These are phyloP conservation scores for Nematocida displodere DNA, from an alignment of 371 early-diverging fungal species.

Conservation along the genomic window DNA sequence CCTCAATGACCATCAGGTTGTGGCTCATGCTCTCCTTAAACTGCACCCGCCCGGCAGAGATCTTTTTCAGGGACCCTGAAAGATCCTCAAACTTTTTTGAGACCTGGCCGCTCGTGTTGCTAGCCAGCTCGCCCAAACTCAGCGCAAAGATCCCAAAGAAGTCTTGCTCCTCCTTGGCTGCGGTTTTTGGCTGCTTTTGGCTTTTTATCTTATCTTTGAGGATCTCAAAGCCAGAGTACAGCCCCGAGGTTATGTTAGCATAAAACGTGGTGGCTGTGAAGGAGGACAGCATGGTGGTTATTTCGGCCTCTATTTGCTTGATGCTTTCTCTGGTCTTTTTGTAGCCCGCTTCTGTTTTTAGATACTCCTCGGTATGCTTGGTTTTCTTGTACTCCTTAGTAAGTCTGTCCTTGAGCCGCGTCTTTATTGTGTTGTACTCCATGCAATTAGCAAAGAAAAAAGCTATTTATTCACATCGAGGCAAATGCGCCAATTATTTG, in stretches of 20 bases:
- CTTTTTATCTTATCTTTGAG: constrained; percentile 52
- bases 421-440: constrained; percentile 42
- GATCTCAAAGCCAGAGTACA: constrained; percentile 53
- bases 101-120: background rate
- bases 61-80: constrained; percentile 47
- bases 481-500: too few species aligned
- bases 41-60: constrained; percentile 50
- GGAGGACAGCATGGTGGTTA: constrained; percentile 37
- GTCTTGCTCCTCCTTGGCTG: constrained; percentile 50
- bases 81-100: constrained; percentile 24
- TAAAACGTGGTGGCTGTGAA: constrained; percentile 27
- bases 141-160: constrained; percentile 52
- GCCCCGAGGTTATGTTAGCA: constrained; percentile 56
- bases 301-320: constrained; percentile 30
- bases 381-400: constrained; percentile 62
- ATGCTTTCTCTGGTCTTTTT: constrained; percentile 49
- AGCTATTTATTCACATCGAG: constrained; percentile 56
- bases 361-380: constrained; percentile 49
- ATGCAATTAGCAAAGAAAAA: constrained; percentile 48
- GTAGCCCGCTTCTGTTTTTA: constrained; percentile 56
- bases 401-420: constrained; percentile 51
- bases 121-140: constrained; percentile 5
- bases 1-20: constrained; percentile 36
- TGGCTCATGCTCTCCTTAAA: constrained; percentile 53
- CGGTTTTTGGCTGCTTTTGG: constrained; percentile 30